phyloP scores from a whole-genome alignment of 1,284 basidiomycete genomes.

The Leccinum laetum region DNA sequence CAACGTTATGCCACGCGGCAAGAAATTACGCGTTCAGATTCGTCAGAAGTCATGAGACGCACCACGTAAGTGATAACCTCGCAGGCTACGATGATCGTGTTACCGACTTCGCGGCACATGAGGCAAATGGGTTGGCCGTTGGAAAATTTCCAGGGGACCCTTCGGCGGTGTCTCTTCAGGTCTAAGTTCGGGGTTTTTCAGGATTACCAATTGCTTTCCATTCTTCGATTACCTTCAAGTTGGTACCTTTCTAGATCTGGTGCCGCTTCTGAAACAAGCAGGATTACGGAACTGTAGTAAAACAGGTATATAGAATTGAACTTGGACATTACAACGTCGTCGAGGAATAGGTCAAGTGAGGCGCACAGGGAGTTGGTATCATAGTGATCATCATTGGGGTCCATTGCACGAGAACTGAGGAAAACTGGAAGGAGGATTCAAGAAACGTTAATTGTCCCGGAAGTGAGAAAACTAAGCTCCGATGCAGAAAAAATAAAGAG shows the following conservation, averaged over 20 bases:
- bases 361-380: conserved; percentile 12
- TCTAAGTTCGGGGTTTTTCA: conserved; percentile 15
- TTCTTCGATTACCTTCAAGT: conserved; percentile 20
- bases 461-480: conserved; percentile 7
- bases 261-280: conserved; percentile 17
- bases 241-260: conserved; percentile 9
- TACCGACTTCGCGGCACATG: conserved; percentile 17
- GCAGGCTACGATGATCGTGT: conserved; percentile 21
- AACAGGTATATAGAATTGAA: conserved; percentile 15
- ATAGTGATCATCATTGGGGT: conserved; percentile 17
- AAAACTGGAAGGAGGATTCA: not conserved
- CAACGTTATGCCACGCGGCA: conserved; percentile 7
- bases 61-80: conserved; percentile 32
- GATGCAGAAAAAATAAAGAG: conserved; percentile 6
- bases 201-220: conserved; percentile 22
- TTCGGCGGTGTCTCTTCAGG: conserved; percentile 31
- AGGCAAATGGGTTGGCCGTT: conserved; percentile 5
- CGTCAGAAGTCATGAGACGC: conserved; percentile 10
- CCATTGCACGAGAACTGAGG: conserved; percentile 23
- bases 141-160: conserved; percentile 9
- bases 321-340: conserved; percentile 22
- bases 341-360: conserved; percentile 9
- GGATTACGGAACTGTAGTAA: conserved; percentile 1
- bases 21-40: conserved; percentile 15
- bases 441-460: conserved; percentile 17